Percentiles rank a stretch among this genome's conserved stretches.
phyloP scores from a whole-genome alignment of 805 yeast genomes.

The Millerozyma acaciae region DNA sequence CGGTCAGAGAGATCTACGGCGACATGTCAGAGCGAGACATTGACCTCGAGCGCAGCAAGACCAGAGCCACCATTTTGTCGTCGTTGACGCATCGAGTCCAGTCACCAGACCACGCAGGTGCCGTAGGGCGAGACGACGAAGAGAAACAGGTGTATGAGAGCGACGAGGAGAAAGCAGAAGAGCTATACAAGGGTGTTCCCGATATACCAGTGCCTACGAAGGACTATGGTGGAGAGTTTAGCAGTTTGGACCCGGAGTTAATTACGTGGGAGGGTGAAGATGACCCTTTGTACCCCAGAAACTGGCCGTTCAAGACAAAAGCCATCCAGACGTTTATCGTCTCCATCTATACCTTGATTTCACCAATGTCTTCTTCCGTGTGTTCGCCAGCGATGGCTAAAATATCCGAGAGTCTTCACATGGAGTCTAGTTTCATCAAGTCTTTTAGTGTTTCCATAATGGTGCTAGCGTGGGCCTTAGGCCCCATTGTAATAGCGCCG shows the following conservation, averaged over 20 bases:
- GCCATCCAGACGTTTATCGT: conserved; percentile 44
- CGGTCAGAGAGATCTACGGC: conserved; percentile 40
- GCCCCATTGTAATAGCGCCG: conserved; percentile 66
- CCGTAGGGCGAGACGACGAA: conserved; percentile 9
- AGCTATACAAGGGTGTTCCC: conserved; percentile 13
- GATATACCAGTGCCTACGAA: conserved; percentile 32
- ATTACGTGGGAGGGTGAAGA: conserved; percentile 64
- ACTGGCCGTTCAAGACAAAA: conserved; percentile 48
- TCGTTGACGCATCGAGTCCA: conserved; percentile 26
- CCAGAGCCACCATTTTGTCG: conserved; percentile 43
- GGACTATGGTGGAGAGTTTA: conserved; percentile 52
- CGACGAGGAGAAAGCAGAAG: conserved; percentile 4
- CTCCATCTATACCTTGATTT: conserved; percentile 50
- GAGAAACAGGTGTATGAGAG: conserved; percentile 17
- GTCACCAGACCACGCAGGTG: background rate
- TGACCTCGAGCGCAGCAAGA: conserved; percentile 38
- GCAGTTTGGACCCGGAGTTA: conserved; percentile 56
- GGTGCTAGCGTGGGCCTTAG: conserved; percentile 67
- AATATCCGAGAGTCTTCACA: conserved; percentile 43
- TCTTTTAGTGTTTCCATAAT: conserved; percentile 59
- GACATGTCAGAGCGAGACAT: conserved; percentile 33
- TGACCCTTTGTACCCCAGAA: conserved; percentile 62
- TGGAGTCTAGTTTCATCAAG: conserved; percentile 38
- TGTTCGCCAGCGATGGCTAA: conserved; percentile 55
- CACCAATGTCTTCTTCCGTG: conserved; percentile 63